Conservation (phyloP, 176 grass and related monocot species). For the Phoenix roebelenii region DNA sequence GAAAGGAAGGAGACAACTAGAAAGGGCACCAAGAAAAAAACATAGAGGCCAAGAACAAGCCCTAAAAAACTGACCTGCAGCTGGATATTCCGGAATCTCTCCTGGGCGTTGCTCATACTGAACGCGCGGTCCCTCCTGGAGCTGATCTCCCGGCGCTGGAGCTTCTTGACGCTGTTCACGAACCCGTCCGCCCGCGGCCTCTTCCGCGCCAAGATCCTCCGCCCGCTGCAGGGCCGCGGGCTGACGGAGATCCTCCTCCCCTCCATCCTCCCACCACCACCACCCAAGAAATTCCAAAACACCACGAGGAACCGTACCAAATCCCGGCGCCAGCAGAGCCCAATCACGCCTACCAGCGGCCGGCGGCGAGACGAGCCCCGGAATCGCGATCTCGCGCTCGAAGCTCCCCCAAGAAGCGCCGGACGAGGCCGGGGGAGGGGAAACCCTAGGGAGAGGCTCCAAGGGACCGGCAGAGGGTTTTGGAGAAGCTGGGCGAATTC, state of each 20-base stretch:
- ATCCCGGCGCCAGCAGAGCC: too few species aligned
- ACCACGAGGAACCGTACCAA: not conserved
- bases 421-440: not conserved
- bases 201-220: slow-evolving; percentile 69
- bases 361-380: not conserved
- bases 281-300: too few species aligned
- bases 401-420: not conserved
- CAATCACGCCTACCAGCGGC: too few species aligned
- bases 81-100: slow-evolving; percentile 79
- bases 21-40: too few species aligned
- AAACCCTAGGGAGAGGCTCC: not conserved
- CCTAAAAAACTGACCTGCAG: slow-evolving; percentile 40
- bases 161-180: slow-evolving; percentile 68
- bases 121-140: slow-evolving; percentile 56
- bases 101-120: slow-evolving; percentile 70
- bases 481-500: too few species aligned
- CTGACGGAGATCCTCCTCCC: slow-evolving; percentile 63
- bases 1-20: too few species aligned
- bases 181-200: slow-evolving; percentile 39
- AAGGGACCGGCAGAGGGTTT: too few species aligned
- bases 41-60: not conserved
- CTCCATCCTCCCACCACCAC: slow-evolving; percentile 32
- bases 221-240: slow-evolving; percentile 69
- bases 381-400: not conserved
- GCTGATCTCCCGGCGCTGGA: slow-evolving; percentile 83